Percentiles rank a stretch among this genome's conserved stretches.
Evolutionary conservation across 225 moss, liverwort and hornwort genomes (phyloP).

Genomic region (Marchantia polymorpha): DNA sequence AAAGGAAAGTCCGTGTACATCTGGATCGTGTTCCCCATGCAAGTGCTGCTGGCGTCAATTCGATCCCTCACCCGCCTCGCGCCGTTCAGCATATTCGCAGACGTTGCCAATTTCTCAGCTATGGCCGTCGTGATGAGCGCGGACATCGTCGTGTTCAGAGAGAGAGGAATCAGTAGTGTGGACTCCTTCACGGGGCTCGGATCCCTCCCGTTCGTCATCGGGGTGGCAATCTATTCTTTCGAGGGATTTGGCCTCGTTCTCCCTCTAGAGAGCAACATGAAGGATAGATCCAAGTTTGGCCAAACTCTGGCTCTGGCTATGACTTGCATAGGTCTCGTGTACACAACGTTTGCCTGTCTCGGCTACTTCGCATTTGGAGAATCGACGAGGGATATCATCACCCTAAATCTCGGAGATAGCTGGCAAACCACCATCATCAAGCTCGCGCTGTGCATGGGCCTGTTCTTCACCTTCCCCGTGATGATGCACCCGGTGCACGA

Average conservation of each 20-base stretch:
- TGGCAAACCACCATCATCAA: constrained; percentile 75
- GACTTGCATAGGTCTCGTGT: constrained; percentile 57
- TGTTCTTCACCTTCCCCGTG: constrained; percentile 88
- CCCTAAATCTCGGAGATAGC: constrained; percentile 70
- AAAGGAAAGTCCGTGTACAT: constrained; percentile 74
- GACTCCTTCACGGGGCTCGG: constrained; percentile 59
- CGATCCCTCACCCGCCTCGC: constrained; percentile 82
- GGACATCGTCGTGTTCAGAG: constrained; percentile 49
- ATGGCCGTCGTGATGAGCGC: constrained; percentile 80
- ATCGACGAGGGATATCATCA: constrained; percentile 72
- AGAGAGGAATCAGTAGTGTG: constrained; percentile 44
- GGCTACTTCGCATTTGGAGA: constrained; percentile 91
- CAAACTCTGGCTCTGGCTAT: constrained; percentile 65
- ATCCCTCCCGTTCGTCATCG: constrained; percentile 65
- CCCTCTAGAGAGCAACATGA: constrained; percentile 69
- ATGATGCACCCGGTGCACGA: constrained; percentile 99
- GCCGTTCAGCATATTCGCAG: constrained; percentile 84
- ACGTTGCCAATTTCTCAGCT: constrained; percentile 61
- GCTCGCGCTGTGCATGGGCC: constrained; percentile 65
- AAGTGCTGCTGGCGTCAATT: constrained; percentile 69
- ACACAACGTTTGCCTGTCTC: constrained; percentile 56
- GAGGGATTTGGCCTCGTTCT: constrained; percentile 89
- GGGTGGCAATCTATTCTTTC: constrained; percentile 83
- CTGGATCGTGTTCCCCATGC: constrained; percentile 79
- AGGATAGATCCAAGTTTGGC: constrained; percentile 72